These are phyloP conservation scores for Dovyalis caffra DNA, from an alignment of 345 rosid genomes.

Conservation along the genomic window DNA sequence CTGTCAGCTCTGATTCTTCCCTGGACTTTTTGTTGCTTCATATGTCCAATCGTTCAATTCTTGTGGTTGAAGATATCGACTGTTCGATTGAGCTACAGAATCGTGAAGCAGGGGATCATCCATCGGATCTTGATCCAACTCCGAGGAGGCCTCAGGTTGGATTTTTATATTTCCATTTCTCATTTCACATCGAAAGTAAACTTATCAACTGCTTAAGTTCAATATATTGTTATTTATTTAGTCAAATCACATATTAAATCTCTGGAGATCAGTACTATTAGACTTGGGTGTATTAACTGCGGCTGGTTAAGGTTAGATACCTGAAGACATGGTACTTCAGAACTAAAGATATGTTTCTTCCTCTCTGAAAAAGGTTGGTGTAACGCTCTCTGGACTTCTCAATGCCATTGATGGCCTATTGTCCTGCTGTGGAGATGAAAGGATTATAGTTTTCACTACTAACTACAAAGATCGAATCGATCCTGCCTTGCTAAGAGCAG, in stretches of 20 bases:
- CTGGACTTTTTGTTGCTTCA: constrained; percentile 38
- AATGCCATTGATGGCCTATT: constrained; percentile 42
- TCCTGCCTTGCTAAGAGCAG: constrained; percentile 42
- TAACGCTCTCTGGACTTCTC: constrained; percentile 40
- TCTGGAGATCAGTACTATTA: no score
- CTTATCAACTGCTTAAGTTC: no score
- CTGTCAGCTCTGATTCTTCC: constrained; percentile 26
- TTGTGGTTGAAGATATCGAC: constrained; percentile 53
- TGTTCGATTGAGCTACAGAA: constrained; percentile 38
- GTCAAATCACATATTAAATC: no score
- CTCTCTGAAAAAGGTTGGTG: constrained; percentile 5
- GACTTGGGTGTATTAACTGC: no score
- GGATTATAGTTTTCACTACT: constrained; percentile 49
- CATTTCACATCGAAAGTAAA: neutral
- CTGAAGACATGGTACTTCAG: no score
- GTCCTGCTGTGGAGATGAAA: constrained; percentile 49
- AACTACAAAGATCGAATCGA: constrained; percentile 42
- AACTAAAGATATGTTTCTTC: neutral
- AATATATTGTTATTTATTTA: no score
- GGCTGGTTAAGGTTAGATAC: no score
- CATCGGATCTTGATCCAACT: neutral
- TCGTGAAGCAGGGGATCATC: constrained; percentile 17
- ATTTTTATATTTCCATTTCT: neutral
- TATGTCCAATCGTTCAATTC: constrained; percentile 40
- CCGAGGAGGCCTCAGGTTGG: constrained; percentile 9